phyloP scores from a whole-genome alignment of 108 stramenopile species.

The Hondaea fermentalgiana region DNA sequence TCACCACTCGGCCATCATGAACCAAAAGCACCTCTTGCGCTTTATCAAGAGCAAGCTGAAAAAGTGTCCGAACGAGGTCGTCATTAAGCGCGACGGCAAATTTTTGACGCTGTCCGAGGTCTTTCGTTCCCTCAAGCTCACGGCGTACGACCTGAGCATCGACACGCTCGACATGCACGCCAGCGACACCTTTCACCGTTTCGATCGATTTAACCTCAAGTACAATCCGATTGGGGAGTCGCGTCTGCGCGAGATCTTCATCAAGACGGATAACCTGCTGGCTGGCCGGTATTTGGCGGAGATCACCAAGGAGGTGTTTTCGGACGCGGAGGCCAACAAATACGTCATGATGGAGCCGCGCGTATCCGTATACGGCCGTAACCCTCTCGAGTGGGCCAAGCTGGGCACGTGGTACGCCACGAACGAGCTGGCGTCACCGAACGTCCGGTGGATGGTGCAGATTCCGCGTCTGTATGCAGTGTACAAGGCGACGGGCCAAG shows the following conservation, averaged over 20 bases:
- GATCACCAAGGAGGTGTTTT: conserved; percentile 75
- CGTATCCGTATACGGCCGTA: conserved; percentile 91
- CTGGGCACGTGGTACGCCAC: conserved; percentile 64
- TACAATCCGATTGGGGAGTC: conserved; percentile 94
- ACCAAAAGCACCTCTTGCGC: conserved; percentile 91
- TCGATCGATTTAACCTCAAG: conserved; percentile 98
- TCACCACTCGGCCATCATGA: conserved; percentile 89
- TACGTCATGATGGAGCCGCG: conserved; percentile 84
- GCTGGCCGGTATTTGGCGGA: conserved; percentile 79
- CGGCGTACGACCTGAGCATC: conserved; percentile 91
- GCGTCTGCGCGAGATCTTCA: conserved; percentile 93
- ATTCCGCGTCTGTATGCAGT: conserved; percentile 88
- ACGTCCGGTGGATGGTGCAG: conserved; percentile 97
- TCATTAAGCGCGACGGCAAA: conserved; percentile 41
- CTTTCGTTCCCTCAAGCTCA: conserved; percentile 66
- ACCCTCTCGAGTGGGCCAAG: conserved; percentile 78
- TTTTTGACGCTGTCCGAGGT: conserved; percentile 54
- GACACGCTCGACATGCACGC: conserved; percentile 98
- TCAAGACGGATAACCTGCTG: conserved; percentile 85
- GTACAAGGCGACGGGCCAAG: conserved; percentile 60
- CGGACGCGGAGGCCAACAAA: conserved; percentile 74
- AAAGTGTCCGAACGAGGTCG: conserved; percentile 52
- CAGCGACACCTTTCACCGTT: conserved; percentile 95
- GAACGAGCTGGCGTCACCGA: conserved; percentile 56
- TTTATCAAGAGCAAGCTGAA: conserved; percentile 93